Evolutionary conservation across 2,329 filamentous ascomycete species (phyloP).

Genomic region (Bipolaris bicolor): DNA sequence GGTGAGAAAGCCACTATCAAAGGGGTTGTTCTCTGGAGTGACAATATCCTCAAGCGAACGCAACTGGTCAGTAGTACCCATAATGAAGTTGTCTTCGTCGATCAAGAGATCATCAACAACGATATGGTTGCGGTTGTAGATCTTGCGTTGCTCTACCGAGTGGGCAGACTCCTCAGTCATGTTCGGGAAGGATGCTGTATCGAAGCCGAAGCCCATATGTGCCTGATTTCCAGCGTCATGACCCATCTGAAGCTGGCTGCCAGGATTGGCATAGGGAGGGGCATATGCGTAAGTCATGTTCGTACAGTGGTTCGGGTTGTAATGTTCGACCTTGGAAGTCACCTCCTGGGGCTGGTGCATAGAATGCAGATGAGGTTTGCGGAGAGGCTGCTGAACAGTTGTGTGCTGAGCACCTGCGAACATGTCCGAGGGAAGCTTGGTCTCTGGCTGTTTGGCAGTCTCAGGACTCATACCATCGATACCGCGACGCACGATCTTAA

Average conservation of each 20-base stretch:
- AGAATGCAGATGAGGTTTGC: not conserved
- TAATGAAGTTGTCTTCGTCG: not conserved
- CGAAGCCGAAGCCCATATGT: not conserved
- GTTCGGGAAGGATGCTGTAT: not conserved
- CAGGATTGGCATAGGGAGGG: not conserved
- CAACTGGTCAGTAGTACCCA: not conserved
- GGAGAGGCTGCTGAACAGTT: not conserved
- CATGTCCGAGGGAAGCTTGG: not conserved
- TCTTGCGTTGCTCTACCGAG: not conserved
- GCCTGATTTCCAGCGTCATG: not conserved
- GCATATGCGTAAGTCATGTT: not conserved
- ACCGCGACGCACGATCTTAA: conserved; percentile 6
- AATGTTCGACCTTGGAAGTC: not conserved
- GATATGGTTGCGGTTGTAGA: not conserved
- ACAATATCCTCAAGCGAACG: not conserved
- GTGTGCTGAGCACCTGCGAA: too few relatives aligned
- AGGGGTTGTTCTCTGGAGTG: not conserved
- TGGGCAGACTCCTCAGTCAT: not conserved
- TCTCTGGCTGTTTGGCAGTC: not conserved
- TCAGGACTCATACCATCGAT: conserved; percentile 2
- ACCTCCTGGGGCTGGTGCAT: not conserved
- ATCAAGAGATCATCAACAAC: not conserved
- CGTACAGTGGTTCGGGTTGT: too few relatives aligned
- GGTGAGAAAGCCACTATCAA: not conserved
- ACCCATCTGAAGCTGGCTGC: not conserved